A percentile compares a stretch with the other conserved stretches of the same genome.
phyloP scores from a whole-genome alignment of 78 protist genomes.

The Tieghemostelium lacteum region DNA sequence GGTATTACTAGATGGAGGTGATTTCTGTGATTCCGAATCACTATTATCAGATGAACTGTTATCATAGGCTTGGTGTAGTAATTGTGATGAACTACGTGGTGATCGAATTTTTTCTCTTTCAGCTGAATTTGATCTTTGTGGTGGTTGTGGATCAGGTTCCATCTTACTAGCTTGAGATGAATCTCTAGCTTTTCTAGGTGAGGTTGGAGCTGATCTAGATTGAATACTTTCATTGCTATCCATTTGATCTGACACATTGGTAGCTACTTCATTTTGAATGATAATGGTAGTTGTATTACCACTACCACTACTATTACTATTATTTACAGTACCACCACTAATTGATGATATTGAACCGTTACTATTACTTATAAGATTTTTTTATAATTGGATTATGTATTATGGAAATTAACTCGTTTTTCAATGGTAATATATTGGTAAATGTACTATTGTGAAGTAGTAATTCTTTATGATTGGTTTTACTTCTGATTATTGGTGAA shows the following conservation, averaged over 20 bases:
- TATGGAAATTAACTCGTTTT: conserved; percentile 39
- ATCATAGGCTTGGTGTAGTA: no score
- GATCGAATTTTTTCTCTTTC: not conserved
- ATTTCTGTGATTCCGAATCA: no score
- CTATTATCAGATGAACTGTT: no score
- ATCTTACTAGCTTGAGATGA: no score
- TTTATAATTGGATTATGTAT: not conserved
- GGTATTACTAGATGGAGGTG: no score
- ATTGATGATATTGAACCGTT: not conserved
- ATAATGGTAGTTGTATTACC: no score
- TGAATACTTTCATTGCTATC: not conserved
- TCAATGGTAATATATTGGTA: conserved; percentile 55
- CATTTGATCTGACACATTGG: no score
- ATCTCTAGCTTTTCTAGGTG: conserved; percentile 30
- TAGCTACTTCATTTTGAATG: no score
- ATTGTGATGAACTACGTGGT: no score
- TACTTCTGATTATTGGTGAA: conserved; percentile 12
- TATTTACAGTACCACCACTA: not conserved
- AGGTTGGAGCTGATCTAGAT: conserved; percentile 16
- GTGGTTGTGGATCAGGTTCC: not conserved
- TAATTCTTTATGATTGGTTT: conserved; percentile 14
- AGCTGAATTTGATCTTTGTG: not conserved
- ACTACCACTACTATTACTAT: conserved; percentile 2
- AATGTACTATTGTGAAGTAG: conserved; percentile 51
- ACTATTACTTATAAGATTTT: not conserved